These are phyloP conservation scores for Neurospora sp. DNA, from an alignment of 495 filamentous ascomycete species.

Conservation along the genomic window DNA sequence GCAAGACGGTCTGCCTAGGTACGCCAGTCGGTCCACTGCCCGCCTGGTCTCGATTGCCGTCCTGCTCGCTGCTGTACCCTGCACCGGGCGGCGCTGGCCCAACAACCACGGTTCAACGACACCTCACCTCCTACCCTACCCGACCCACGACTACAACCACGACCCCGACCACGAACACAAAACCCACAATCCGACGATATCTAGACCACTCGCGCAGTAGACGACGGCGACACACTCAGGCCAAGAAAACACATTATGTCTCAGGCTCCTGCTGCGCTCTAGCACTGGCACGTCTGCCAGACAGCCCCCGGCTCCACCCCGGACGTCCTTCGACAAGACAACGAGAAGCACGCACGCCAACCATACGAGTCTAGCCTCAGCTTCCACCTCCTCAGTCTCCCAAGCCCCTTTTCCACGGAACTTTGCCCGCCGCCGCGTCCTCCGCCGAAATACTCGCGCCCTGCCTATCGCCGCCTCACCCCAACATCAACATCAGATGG, in stretches of 20 bases:
- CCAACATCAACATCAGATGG: neutral
- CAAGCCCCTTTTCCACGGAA: neutral
- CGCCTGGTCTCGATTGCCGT: neutral
- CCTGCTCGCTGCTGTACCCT: neutral
- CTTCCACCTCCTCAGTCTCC: neutral
- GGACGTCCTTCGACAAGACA: neutral
- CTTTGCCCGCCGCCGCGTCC: neutral
- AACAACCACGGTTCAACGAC: neutral
- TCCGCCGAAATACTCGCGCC: neutral
- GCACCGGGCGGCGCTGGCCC: neutral
- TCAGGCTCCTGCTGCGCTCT: slow-evolving; percentile 35
- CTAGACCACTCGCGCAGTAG: neutral
- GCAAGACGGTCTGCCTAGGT: neutral
- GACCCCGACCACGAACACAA: neutral
- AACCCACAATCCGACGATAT: neutral
- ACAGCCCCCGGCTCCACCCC: slow-evolving; percentile 5
- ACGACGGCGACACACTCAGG: neutral
- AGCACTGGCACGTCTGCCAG: slow-evolving; percentile 41
- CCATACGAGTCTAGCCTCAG: neutral
- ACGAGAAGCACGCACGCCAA: neutral
- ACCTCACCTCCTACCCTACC: neutral
- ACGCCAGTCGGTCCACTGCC: neutral
- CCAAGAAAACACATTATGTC: slow-evolving; percentile 33
- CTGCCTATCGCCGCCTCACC: neutral
- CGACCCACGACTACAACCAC: neutral